Conservation (phyloP, 2,329 filamentous ascomycete species). For the Curvularia verruculosa region DNA sequence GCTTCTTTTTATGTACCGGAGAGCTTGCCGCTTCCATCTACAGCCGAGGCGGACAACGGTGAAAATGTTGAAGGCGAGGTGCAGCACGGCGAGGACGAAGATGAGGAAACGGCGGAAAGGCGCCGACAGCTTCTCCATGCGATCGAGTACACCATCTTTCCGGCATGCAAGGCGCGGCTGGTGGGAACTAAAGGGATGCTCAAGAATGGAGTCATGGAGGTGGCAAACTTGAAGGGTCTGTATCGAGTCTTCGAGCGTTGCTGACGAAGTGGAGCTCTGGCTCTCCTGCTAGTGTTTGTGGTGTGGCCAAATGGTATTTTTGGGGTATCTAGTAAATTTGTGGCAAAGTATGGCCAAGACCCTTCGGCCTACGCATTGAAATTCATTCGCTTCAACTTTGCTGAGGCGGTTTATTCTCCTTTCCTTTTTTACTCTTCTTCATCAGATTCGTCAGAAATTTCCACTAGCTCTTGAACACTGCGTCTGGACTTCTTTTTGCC, state of each 20-base stretch:
- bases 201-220: slow-evolving; percentile 74
- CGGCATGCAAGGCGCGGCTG: slow-evolving; percentile 80
- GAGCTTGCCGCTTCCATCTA: slow-evolving; percentile 65
- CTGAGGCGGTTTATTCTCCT: slow-evolving; percentile 12
- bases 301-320: background rate
- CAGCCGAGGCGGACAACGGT: slow-evolving; percentile 51
- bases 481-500: slow-evolving; percentile 49
- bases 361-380: background rate
- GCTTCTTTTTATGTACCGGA: slow-evolving; percentile 92
- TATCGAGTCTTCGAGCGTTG: slow-evolving; percentile 96
- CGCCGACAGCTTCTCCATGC: slow-evolving; percentile 73
- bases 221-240: slow-evolving; percentile 88
- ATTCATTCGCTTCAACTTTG: slow-evolving; percentile 14
- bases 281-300: background rate
- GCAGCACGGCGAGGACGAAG: slow-evolving; percentile 47
- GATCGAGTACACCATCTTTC: slow-evolving; percentile 87
- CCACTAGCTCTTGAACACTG: slow-evolving; percentile 31
- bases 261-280: slow-evolving; percentile 48
- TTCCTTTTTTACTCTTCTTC: slow-evolving; percentile 25
- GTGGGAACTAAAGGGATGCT: slow-evolving; percentile 81
- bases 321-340: slow-evolving; percentile 14
- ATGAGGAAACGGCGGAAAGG: slow-evolving; percentile 56
- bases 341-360: background rate
- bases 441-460: slow-evolving; percentile 44
- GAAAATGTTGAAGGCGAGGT: slow-evolving; percentile 23